Percentiles rank a stretch among this genome's conserved stretches.
These are phyloP conservation scores for Cenchrus purpureus DNA, from an alignment of 176 grass and related monocot species.

Conservation along the genomic window DNA sequence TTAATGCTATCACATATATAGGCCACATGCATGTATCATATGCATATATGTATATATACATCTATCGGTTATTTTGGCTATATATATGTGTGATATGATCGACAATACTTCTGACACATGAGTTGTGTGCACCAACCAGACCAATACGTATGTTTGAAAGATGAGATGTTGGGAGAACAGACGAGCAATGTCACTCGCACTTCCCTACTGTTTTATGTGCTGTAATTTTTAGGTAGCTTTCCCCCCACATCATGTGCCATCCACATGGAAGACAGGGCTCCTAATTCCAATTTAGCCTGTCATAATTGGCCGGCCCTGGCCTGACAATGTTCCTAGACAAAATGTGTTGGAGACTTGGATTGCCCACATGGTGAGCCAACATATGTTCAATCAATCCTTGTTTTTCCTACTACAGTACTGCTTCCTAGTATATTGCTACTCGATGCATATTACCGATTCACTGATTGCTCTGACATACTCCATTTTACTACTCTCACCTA, in stretches of 20 bases:
- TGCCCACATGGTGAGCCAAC: constrained; percentile 53
- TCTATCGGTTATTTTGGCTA: background rate
- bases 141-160: background rate
- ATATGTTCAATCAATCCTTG: background rate
- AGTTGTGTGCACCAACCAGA: background rate
- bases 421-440: background rate
- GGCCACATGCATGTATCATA: background rate
- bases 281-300: constrained; percentile 49
- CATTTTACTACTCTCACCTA: no score
- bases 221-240: constrained; percentile 24
- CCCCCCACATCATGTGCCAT: constrained; percentile 57
- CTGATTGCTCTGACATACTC: background rate
- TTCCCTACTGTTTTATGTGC: background rate
- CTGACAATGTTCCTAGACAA: constrained; percentile 40
- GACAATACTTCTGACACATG: background rate
- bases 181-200: background rate
- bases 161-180: background rate
- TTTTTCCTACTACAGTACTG: background rate
- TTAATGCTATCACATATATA: background rate
- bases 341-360: constrained; percentile 38
- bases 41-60: background rate
- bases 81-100: background rate
- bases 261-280: constrained; percentile 55
- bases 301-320: constrained; percentile 45
- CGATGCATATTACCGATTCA: no score